phyloP scores from a whole-genome alignment of 495 filamentous ascomycete species.

The Staphylotrichum longicolle region DNA sequence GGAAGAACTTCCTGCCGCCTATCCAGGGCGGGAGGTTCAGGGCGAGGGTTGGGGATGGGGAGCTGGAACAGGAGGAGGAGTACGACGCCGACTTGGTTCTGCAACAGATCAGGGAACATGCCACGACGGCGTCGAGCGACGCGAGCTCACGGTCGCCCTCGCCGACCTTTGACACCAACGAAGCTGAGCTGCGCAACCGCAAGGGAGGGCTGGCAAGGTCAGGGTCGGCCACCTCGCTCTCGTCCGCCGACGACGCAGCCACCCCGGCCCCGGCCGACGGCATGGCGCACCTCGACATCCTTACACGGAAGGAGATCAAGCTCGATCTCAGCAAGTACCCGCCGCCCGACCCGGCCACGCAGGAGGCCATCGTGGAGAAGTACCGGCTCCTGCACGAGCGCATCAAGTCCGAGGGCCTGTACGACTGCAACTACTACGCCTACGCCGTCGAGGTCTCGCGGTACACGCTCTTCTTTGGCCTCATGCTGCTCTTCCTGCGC shows the following conservation, averaged over 20 bases:
- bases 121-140: conserved; percentile 40
- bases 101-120: conserved; percentile 19
- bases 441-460: conserved; percentile 75
- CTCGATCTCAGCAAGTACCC: conserved; percentile 82
- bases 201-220: conserved; percentile 30
- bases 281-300: conserved; percentile 66
- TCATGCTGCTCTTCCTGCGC: conserved; percentile 64
- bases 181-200: conserved; percentile 20
- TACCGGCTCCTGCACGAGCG: conserved; percentile 73
- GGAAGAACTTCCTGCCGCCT: conserved; percentile 87
- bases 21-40: conserved; percentile 90
- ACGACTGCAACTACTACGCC: conserved; percentile 78
- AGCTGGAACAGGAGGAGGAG: conserved; percentile 39
- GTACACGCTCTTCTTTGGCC: conserved; percentile 67
- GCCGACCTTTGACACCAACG: conserved; percentile 62
- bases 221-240: conserved; percentile 40
- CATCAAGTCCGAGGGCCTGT: conserved; percentile 73
- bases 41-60: conserved; percentile 29
- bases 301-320: conserved; percentile 71
- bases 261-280: conserved; percentile 34
- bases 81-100: conserved; percentile 45
- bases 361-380: conserved; percentile 73
- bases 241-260: conserved; percentile 42
- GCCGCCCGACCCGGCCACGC: conserved; percentile 68
- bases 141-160: conserved; percentile 54